Percentiles rank a stretch among this genome's conserved stretches.
These are phyloP conservation scores for Clitopilus hobsonii DNA, from an alignment of 768 basidiomycete genomes.

Conservation along the genomic window DNA sequence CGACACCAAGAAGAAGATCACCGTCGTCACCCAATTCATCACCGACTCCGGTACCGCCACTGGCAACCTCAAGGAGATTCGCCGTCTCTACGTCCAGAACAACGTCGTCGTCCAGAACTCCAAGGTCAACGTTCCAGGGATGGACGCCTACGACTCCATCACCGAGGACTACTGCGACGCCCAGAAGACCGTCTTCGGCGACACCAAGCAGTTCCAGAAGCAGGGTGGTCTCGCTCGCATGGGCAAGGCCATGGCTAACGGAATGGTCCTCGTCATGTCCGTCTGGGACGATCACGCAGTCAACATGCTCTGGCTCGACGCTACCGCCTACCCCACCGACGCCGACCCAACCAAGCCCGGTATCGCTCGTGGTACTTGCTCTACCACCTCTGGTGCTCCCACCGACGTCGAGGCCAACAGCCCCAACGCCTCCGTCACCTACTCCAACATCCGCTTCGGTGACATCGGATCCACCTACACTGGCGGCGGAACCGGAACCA, in stretches of 20 bases:
- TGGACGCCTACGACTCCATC: slow-evolving; percentile 39
- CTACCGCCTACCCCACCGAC: slow-evolving; percentile 35
- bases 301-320: slow-evolving; percentile 57
- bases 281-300: slow-evolving; percentile 53
- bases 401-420: slow-evolving; percentile 33
- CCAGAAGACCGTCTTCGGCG: slow-evolving; percentile 44
- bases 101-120: slow-evolving; percentile 49
- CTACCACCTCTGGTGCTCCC: slow-evolving; percentile 43
- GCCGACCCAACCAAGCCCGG: slow-evolving; percentile 31
- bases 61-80: slow-evolving; percentile 48
- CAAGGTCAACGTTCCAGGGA: slow-evolving; percentile 37
- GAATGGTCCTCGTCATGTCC: slow-evolving; percentile 45
- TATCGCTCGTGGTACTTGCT: slow-evolving; percentile 45
- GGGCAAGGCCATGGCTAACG: slow-evolving; percentile 29
- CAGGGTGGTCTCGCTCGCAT: slow-evolving; percentile 36
- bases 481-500: background rate
- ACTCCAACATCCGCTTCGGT: slow-evolving; percentile 52
- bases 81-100: slow-evolving; percentile 51
- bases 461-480: slow-evolving; percentile 41
- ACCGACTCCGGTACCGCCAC: slow-evolving; percentile 37
- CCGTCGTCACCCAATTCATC: slow-evolving; percentile 57
- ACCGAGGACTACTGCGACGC: slow-evolving; percentile 42
- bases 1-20: slow-evolving; percentile 47
- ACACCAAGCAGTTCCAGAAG: slow-evolving; percentile 38
- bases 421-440: slow-evolving; percentile 40